These are phyloP conservation scores for Crucibulum laeve DNA, from an alignment of 768 basidiomycete species.

Conservation along the genomic window DNA sequence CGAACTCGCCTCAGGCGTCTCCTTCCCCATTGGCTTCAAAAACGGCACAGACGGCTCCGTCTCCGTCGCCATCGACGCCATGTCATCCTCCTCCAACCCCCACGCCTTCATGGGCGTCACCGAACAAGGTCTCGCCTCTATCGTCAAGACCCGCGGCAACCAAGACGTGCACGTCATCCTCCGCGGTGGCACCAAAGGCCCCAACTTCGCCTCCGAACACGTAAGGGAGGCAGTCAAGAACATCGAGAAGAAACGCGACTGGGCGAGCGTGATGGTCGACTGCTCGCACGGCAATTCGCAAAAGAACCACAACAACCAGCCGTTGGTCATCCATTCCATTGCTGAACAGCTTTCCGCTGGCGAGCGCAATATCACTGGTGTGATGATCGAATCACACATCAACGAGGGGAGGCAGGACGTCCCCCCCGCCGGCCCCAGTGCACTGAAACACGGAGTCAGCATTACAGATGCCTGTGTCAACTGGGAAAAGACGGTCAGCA, in stretches of 20 bases:
- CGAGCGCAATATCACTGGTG: conserved; percentile 75
- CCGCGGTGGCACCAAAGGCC: conserved; percentile 86
- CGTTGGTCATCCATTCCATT: conserved; percentile 69
- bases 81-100: conserved; percentile 86
- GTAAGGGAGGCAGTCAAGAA: conserved; percentile 59
- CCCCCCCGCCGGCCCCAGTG: conserved; percentile 62
- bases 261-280: conserved; percentile 84
- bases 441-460: conserved; percentile 74
- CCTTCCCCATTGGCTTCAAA: conserved; percentile 99
- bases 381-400: conserved; percentile 97
- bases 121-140: conserved; percentile 85
- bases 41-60: conserved; percentile 97
- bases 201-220: conserved; percentile 78
- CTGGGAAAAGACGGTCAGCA: conserved; percentile 73
- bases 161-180: conserved; percentile 94
- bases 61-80: conserved; percentile 91
- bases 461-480: conserved; percentile 93
- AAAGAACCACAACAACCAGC: conserved; percentile 93
- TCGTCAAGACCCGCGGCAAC: conserved; percentile 86
- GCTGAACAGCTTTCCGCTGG: conserved; percentile 73
- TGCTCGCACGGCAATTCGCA: conserved; percentile 93
- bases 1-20: conserved; percentile 92
- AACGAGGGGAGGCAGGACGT: conserved; percentile 90
- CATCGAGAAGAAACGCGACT: conserved; percentile 60
- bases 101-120: conserved; percentile 97